These are phyloP conservation scores for Boletus reticulatus DNA, from an alignment of 768 basidiomycete genomes.

Conservation along the genomic window DNA sequence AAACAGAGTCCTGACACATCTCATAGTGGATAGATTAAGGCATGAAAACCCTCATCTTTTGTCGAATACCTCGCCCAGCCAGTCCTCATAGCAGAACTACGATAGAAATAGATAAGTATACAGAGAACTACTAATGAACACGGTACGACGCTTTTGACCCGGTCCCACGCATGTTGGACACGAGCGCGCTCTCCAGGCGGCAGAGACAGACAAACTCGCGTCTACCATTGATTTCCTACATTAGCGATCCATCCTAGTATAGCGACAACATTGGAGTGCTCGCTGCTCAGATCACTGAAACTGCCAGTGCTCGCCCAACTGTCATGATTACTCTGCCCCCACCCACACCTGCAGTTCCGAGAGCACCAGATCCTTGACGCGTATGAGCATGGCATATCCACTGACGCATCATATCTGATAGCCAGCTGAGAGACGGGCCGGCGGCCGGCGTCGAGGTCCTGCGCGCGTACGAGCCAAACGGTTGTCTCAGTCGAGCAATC, in stretches of 20 bases:
- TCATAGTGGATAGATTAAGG: background rate
- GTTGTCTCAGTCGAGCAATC: no score
- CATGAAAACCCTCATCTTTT: conserved; percentile 14
- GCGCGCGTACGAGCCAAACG: no score
- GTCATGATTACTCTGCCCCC: conserved; percentile 59
- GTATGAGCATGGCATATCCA: conserved; percentile 39
- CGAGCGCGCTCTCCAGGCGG: conserved; percentile 74
- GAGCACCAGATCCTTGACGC: conserved; percentile 42
- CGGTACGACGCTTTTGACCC: conserved; percentile 74
- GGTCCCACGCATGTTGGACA: conserved; percentile 68
- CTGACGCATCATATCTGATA: no score
- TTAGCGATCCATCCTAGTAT: background rate
- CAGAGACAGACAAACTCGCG: conserved; percentile 73
- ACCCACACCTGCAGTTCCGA: conserved; percentile 47
- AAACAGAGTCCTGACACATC: no score
- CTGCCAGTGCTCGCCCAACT: conserved; percentile 64
- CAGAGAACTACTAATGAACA: no score
- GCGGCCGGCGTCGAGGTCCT: no score
- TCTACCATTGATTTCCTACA: conserved; percentile 37
- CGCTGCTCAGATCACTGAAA: conserved; percentile 86
- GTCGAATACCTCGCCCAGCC: conserved; percentile 22
- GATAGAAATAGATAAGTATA: background rate
- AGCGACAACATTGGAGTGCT: conserved; percentile 18
- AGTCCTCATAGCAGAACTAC: conserved; percentile 35
- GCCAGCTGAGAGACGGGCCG: no score